Evolutionary conservation across 1,284 basidiomycete genomes (phyloP).

Genomic region (Pterulicium gracile): DNA sequence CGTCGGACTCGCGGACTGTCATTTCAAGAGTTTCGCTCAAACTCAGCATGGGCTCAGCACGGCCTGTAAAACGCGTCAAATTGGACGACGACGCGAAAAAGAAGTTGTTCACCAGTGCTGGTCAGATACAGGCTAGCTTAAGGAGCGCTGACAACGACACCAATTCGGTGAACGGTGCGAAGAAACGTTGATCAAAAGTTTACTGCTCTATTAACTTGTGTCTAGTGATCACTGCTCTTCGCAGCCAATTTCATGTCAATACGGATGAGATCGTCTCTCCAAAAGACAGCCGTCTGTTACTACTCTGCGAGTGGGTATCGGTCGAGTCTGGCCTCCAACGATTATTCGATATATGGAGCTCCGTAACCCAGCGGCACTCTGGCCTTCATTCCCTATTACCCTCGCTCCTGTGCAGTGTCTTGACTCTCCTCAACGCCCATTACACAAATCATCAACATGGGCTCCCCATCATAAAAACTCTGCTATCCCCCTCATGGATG

Average conservation of each 20-base stretch:
- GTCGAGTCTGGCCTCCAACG: not conserved
- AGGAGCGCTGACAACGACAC: conserved; percentile 3
- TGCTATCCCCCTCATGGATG: conserved; percentile 43
- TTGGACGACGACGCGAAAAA: conserved; percentile 3
- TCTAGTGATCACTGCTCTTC: conserved; percentile 33
- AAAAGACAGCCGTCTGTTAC: not conserved
- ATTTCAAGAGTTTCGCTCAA: not conserved
- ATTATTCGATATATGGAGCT: not conserved
- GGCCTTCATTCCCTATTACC: not conserved
- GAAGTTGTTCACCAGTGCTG: conserved; percentile 12
- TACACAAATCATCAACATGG: conserved; percentile 53
- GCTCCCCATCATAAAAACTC: conserved; percentile 42
- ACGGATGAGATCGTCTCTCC: conserved; percentile 15
- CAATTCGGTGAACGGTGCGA: conserved; percentile 13
- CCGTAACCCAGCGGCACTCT: not conserved
- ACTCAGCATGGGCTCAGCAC: conserved; percentile 6
- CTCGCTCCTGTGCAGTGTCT: conserved; percentile 41
- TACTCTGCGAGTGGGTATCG: not conserved
- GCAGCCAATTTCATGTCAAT: conserved; percentile 12
- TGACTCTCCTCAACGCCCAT: conserved; percentile 52
- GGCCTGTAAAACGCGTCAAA: conserved; percentile 10
- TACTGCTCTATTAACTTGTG: conserved; percentile 3
- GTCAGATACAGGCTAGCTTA: conserved; percentile 15
- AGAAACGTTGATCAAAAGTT: conserved; percentile 16
- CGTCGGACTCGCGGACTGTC: too few species aligned